Conservation (phyloP, 2,329 filamentous ascomycete genomes). For the Dothistroma septosporum region DNA sequence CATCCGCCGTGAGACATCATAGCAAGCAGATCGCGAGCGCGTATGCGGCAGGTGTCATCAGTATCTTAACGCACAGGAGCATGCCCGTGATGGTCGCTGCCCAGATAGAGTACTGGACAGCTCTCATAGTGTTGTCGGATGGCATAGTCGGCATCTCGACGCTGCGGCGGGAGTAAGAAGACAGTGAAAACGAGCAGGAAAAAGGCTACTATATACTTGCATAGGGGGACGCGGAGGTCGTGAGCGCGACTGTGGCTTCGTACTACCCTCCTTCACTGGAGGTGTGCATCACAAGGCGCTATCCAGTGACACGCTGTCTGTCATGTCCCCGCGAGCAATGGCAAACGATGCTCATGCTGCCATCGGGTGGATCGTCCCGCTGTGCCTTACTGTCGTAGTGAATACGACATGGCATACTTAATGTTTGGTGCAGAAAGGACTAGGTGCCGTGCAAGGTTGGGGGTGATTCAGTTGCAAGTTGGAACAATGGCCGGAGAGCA, state of each 20-base stretch:
- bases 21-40: background rate
- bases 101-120: background rate
- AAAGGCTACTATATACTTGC: background rate
- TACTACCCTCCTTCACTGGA: background rate
- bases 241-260: background rate
- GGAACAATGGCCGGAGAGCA: too few relatives aligned
- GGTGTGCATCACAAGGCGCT: background rate
- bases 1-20: background rate
- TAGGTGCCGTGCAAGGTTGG: too few relatives aligned
- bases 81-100: background rate
- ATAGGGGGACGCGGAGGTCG: background rate
- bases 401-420: too few relatives aligned
- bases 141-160: background rate
- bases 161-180: too few relatives aligned
- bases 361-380: background rate
- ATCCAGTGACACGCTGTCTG: background rate
- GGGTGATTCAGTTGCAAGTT: too few relatives aligned
- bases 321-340: background rate
- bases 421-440: too few relatives aligned
- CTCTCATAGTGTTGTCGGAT: constrained; percentile 1
- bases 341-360: background rate
- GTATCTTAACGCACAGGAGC: background rate
- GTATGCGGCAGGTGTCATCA: constrained; percentile 1
- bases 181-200: background rate
- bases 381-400: background rate